A percentile compares a stretch with the other conserved stretches of the same genome.
These are phyloP conservation scores for Ceratorhiza oryzae-sativae DNA, from an alignment of 1,284 basidiomycete genomes.

Conservation along the genomic window DNA sequence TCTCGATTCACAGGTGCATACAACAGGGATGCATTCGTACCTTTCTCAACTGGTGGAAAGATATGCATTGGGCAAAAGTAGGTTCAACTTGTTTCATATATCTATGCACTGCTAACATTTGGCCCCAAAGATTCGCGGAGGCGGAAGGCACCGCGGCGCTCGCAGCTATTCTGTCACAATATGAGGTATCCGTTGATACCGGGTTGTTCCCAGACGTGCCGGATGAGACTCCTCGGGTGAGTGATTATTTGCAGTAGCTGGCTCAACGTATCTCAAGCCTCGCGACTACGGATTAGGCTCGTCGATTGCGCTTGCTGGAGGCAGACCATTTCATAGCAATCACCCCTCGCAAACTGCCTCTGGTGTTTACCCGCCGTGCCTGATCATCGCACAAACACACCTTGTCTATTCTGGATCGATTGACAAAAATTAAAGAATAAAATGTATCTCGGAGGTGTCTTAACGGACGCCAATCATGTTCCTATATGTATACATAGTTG, in stretches of 20 bases:
- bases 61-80: conserved; percentile 27
- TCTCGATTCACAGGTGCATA: conserved; percentile 35
- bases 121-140: background rate
- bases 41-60: conserved; percentile 37
- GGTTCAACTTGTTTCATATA: background rate
- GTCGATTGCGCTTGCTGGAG: background rate
- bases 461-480: background rate
- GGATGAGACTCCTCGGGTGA: background rate
- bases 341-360: background rate
- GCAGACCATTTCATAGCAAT: background rate
- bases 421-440: background rate
- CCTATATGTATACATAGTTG: background rate
- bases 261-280: background rate
- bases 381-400: background rate
- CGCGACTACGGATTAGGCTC: background rate
- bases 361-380: conserved; percentile 6
- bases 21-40: conserved; percentile 35
- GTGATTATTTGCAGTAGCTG: background rate
- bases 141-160: conserved; percentile 1
- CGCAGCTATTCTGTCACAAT: background rate
- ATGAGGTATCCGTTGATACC: background rate
- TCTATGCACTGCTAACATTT: background rate
- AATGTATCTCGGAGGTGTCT: background rate
- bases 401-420: too few species aligned
- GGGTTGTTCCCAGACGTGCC: background rate